Conservation (phyloP, 139 green algal species). For the Tetradesmus obliquus region DNA sequence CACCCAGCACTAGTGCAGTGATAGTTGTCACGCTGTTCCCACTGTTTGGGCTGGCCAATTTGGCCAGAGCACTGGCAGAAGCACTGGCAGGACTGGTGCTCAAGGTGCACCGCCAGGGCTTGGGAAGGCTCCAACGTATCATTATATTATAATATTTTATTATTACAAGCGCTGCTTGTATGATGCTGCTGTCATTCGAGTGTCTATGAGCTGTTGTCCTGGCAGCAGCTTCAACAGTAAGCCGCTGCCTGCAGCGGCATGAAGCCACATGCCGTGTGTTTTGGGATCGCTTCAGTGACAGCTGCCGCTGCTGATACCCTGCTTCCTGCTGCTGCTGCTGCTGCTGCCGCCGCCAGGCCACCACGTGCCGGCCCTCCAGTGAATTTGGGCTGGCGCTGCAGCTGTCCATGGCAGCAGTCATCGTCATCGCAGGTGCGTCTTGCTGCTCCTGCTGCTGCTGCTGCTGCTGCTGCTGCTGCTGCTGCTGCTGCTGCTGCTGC, state of each 20-base stretch:
- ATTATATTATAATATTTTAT: no score
- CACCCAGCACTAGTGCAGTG: no score
- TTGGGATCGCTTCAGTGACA: neutral
- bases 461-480: neutral
- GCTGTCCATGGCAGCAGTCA: slow-evolving; percentile 32
- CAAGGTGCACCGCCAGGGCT: slow-evolving; percentile 54
- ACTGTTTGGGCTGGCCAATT: slow-evolving; percentile 95
- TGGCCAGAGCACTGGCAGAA: slow-evolving; percentile 75
- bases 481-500: neutral
- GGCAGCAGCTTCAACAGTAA: neutral
- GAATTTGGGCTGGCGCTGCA: slow-evolving; percentile 33
- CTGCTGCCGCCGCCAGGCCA: neutral
- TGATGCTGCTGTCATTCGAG: no score
- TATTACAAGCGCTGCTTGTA: no score
- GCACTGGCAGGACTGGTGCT: slow-evolving; percentile 72
- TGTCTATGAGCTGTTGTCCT: neutral
- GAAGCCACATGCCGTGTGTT: neutral
- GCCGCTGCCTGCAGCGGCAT: no score
- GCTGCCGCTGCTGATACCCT: neutral
- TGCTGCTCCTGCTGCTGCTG: no score
- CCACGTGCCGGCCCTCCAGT: neutral
- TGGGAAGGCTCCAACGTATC: neutral
- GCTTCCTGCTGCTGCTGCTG: neutral
- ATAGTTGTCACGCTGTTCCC: slow-evolving; percentile 85
- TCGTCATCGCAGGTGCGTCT: slow-evolving; percentile 2